A percentile compares a stretch with the other conserved stretches of the same genome.
Evolutionary conservation across 768 basidiomycete species (phyloP).

Genomic region (Tremella yokohamensis): DNA sequence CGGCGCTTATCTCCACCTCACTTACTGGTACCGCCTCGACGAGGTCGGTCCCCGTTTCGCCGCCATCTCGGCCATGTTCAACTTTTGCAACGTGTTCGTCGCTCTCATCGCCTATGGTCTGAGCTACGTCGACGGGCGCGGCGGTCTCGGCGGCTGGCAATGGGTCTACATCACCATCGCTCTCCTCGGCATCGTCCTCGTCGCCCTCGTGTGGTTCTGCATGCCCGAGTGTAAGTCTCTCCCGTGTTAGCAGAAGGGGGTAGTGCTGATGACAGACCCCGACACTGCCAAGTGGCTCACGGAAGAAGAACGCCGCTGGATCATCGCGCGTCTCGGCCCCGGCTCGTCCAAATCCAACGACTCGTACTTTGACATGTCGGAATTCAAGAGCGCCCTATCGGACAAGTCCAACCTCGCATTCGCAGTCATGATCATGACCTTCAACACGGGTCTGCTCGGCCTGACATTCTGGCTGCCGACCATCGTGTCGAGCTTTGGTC

Average conservation of each 20-base stretch:
- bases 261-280: constrained; percentile 10
- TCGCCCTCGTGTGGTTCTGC: constrained; percentile 11
- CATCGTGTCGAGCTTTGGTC: constrained; percentile 26
- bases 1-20: constrained; percentile 16
- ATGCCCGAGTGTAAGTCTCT: constrained; percentile 24
- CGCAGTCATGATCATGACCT: neutral
- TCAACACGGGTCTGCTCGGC: constrained; percentile 6
- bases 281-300: constrained; percentile 37
- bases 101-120: constrained; percentile 30
- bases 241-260: too few relatives aligned
- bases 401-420: constrained; percentile 12
- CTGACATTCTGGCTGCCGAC: constrained; percentile 41
- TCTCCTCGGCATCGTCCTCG: constrained; percentile 13
- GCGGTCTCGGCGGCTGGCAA: constrained; percentile 29
- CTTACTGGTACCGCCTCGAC: constrained; percentile 33
- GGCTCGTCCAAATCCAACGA: constrained; percentile 23
- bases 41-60: constrained; percentile 24
- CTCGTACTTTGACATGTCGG: constrained; percentile 20
- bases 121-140: constrained; percentile 21
- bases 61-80: constrained; percentile 12
- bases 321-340: constrained; percentile 28
- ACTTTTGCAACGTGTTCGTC: constrained; percentile 26
- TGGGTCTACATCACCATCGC: constrained; percentile 17
- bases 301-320: constrained; percentile 19
- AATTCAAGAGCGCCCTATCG: constrained; percentile 23